Evolutionary conservation across 176 grass and related monocot genomes (phyloP).

Genomic region (Secale cereale): DNA sequence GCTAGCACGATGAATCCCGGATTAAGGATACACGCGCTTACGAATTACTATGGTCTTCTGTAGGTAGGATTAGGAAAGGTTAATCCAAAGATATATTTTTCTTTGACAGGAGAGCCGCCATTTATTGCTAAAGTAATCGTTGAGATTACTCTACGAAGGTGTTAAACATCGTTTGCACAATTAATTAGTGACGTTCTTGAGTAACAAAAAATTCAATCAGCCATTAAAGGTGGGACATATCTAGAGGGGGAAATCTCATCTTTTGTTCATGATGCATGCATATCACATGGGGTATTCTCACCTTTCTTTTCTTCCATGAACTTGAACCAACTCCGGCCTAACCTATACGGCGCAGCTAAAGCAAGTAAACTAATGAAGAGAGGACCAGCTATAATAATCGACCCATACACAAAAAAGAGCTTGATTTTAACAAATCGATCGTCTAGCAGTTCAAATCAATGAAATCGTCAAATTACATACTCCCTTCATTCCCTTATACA

Average conservation of each 20-base stretch:
- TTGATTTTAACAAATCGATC: background rate
- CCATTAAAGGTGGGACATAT: background rate
- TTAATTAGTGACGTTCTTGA: background rate
- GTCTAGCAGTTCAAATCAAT: background rate
- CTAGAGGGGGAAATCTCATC: background rate
- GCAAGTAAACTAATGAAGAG: background rate
- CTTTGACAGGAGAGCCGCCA: background rate
- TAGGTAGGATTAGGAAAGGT: background rate
- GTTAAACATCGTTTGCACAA: background rate
- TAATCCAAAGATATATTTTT: background rate
- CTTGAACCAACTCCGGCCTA: background rate
- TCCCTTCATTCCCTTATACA: no score
- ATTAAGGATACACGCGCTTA: background rate
- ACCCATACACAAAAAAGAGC: background rate
- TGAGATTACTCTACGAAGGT: no score
- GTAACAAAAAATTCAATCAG: background rate
- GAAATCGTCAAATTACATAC: background rate
- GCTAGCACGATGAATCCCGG: background rate
- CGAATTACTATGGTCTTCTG: no score
- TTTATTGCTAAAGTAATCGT: background rate
- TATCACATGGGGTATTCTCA: background rate
- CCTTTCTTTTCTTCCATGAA: background rate
- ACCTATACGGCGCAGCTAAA: background rate
- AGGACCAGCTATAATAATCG: background rate
- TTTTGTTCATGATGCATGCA: constrained; percentile 13